Evolutionary conservation across 2,329 filamentous ascomycete genomes (phyloP).

Genomic region (Rutstroemia sydowiana): DNA sequence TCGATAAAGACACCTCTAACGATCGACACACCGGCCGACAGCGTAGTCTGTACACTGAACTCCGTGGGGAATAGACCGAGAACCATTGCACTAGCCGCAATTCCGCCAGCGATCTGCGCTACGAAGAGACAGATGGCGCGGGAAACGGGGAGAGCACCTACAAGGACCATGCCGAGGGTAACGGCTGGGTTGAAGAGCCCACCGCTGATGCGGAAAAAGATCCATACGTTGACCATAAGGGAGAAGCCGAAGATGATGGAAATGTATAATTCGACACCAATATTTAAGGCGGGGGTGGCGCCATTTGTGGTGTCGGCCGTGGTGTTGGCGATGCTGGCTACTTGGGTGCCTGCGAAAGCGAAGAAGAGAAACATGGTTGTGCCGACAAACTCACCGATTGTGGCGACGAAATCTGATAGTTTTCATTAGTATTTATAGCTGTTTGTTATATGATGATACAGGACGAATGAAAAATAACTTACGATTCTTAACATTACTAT

Average conservation of each 20-base stretch:
- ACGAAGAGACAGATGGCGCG: conserved; percentile 29
- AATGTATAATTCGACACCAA: conserved; percentile 35
- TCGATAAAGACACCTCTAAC: conserved; percentile 43
- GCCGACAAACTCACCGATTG: conserved; percentile 28
- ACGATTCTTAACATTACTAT: conserved; percentile 38
- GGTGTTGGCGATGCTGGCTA: conserved; percentile 24
- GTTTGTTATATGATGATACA: not conserved
- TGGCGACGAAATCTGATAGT: conserved; percentile 25
- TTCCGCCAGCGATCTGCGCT: conserved; percentile 31
- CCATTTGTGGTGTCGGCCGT: not conserved
- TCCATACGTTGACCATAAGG: conserved; percentile 47
- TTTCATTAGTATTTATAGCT: no score
- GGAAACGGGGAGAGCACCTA: conserved; percentile 29
- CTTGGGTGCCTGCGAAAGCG: conserved; percentile 28
- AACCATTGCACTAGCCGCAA: conserved; percentile 34
- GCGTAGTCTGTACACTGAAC: conserved; percentile 37
- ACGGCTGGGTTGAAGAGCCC: conserved; percentile 44
- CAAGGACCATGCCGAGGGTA: conserved; percentile 32
- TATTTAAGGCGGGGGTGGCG: conserved; percentile 1
- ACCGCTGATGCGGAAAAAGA: no score
- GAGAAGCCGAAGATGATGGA: conserved; percentile 29
- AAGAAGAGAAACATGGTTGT: conserved; percentile 34
- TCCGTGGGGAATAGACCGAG: conserved; percentile 31
- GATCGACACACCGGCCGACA: conserved; percentile 33
- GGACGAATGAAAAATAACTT: not conserved